These are phyloP conservation scores for Ochetophila trinervis DNA, from an alignment of 306 rosid genomes.

Conservation along the genomic window DNA sequence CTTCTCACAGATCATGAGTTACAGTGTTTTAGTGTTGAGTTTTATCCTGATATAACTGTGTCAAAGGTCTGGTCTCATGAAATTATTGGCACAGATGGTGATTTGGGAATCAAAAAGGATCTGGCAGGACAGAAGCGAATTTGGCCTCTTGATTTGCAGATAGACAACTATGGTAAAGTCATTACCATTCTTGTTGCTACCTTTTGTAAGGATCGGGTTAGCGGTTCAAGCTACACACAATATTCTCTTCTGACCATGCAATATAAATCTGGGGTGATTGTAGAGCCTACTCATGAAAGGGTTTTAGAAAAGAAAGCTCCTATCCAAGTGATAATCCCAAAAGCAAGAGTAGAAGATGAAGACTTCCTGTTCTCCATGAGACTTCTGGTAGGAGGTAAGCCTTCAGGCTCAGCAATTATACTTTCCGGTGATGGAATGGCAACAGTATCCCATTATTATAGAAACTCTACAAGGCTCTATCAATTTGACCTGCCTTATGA, in stretches of 20 bases:
- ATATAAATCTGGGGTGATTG: slow-evolving; percentile 56
- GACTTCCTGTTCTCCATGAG: slow-evolving; percentile 88
- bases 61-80: slow-evolving; percentile 85
- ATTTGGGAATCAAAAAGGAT: slow-evolving; percentile 80
- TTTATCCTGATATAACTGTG: slow-evolving; percentile 52
- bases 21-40: slow-evolving; percentile 58
- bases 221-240: slow-evolving; percentile 89
- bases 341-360: slow-evolving; percentile 86
- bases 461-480: slow-evolving; percentile 67
- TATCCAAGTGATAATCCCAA: slow-evolving; percentile 87
- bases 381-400: slow-evolving; percentile 85
- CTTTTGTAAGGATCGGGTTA: slow-evolving; percentile 79
- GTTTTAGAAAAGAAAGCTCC: slow-evolving; percentile 84
- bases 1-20: slow-evolving; percentile 75
- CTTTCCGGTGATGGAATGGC: slow-evolving; percentile 94
- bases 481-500: slow-evolving; percentile 95
- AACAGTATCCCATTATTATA: slow-evolving; percentile 79
- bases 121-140: slow-evolving; percentile 93
- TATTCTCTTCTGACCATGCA: slow-evolving; percentile 93
- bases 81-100: slow-evolving; percentile 81
- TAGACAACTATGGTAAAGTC: slow-evolving; percentile 69
- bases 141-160: slow-evolving; percentile 89
- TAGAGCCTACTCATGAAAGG: slow-evolving; percentile 45
- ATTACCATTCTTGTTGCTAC: slow-evolving; percentile 81
- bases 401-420: slow-evolving; percentile 80